Conservation (phyloP, 192 early-diverging fungal genomes). For the Backusella mclennaniae region DNA sequence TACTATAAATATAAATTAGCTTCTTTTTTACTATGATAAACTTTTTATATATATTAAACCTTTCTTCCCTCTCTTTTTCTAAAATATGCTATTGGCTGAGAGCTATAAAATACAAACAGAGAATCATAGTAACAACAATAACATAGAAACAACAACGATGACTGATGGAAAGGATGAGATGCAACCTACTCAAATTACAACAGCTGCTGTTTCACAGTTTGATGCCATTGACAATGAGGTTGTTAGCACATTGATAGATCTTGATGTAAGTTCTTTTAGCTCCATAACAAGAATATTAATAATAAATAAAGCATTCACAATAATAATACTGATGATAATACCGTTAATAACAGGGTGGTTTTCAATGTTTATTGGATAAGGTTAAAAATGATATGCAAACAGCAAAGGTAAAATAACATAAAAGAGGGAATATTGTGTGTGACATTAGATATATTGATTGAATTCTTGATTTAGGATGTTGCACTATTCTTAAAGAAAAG, state of each 20-base stretch:
- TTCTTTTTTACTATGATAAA: background rate
- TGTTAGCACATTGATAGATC: background rate
- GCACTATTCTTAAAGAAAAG: slow-evolving; percentile 81
- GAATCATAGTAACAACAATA: background rate
- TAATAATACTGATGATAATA: too few species aligned
- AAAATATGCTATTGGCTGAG: slow-evolving; percentile 1
- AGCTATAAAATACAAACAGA: slow-evolving; percentile 10
- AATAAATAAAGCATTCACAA: background rate
- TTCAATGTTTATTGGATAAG: slow-evolving; percentile 52
- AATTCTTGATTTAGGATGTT: slow-evolving; percentile 55
- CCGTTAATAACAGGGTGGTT: background rate
- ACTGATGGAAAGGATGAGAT: slow-evolving; percentile 6
- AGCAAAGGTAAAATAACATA: slow-evolving; percentile 56
- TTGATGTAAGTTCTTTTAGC: background rate
- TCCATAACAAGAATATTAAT: background rate
- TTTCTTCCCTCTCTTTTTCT: background rate
- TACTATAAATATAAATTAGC: slow-evolving; percentile 9
- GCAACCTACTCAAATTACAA: background rate
- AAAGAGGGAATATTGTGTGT: background rate
- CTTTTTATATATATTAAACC: background rate
- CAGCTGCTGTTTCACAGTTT: background rate
- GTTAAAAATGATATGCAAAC: slow-evolving; percentile 64
- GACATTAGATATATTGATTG: background rate
- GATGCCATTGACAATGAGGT: slow-evolving; percentile 6
- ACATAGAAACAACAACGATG: background rate